phyloP scores from a whole-genome alignment of 2,329 filamentous ascomycete genomes.

The Cladosporium sp. region DNA sequence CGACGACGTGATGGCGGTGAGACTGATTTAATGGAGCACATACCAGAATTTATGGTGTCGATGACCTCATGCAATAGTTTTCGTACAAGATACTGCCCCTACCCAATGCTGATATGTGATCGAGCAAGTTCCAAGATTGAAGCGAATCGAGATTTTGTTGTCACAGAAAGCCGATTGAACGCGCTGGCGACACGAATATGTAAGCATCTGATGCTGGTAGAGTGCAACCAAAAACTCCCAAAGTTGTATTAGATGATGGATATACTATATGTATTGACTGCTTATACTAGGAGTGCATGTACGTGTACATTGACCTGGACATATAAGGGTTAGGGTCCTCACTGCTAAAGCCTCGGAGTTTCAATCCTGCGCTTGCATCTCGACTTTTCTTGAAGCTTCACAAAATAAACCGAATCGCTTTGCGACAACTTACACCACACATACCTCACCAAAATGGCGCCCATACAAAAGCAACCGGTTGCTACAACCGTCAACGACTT shows the following conservation, averaged over 20 bases:
- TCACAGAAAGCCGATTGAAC: too few relatives aligned
- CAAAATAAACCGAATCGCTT: constrained; percentile 1
- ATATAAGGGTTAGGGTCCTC: background rate
- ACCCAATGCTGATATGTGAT: too few relatives aligned
- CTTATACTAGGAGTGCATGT: background rate
- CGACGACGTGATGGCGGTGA: background rate
- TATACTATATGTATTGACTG: too few relatives aligned
- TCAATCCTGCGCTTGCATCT: background rate
- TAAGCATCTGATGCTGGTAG: too few relatives aligned
- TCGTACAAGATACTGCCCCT: too few relatives aligned
- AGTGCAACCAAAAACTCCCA: background rate
- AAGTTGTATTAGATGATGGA: background rate
- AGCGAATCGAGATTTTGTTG: too few relatives aligned
- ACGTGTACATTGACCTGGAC: background rate
- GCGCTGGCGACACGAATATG: too few relatives aligned
- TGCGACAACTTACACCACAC: background rate
- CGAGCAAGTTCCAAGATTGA: too few relatives aligned
- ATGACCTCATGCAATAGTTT: too few relatives aligned
- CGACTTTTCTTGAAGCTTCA: constrained; percentile 10
- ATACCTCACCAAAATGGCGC: constrained; percentile 23
- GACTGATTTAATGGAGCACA: background rate
- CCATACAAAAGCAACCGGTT: constrained; percentile 22
- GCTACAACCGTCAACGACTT: constrained; percentile 60
- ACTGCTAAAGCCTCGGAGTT: background rate
- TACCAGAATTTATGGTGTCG: too few relatives aligned